Percentiles rank a stretch among this genome's conserved stretches.
These are phyloP conservation scores for Eucalyptus microcorys DNA, from an alignment of 345 rosid genomes.

Conservation along the genomic window DNA sequence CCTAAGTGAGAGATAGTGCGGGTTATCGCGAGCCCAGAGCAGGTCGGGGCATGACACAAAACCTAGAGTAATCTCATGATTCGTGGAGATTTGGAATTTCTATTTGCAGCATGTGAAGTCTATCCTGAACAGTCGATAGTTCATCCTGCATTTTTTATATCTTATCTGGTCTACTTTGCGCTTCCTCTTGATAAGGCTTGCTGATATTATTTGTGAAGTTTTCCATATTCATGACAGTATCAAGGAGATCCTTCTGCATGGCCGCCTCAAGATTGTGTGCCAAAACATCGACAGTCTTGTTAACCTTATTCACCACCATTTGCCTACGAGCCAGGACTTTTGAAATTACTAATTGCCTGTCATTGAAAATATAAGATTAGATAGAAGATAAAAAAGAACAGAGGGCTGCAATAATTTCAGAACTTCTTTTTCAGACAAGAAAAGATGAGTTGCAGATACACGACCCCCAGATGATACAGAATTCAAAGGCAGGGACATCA, in stretches of 20 bases:
- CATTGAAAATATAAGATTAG: neutral
- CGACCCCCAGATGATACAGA: neutral
- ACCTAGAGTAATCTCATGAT: neutral
- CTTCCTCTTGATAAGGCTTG: constrained; percentile 73
- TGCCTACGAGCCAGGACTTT: constrained; percentile 67
- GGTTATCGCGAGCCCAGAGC: accelerated
- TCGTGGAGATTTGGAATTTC: constrained; percentile 81
- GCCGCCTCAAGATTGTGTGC: constrained; percentile 76
- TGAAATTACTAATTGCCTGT: constrained; percentile 64
- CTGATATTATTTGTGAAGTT: constrained; percentile 39
- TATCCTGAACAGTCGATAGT: constrained; percentile 26
- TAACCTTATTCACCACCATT: constrained; percentile 52
- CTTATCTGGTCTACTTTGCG: constrained; percentile 44
- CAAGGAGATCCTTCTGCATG: constrained; percentile 74
- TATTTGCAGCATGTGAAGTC: constrained; percentile 31
- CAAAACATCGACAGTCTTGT: constrained; percentile 43
- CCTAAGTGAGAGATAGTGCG: too few relatives aligned
- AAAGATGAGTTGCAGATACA: neutral
- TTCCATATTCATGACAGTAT: constrained; percentile 29
- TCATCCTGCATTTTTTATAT: constrained; percentile 39
- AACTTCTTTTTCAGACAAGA: neutral
- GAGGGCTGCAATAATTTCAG: neutral
- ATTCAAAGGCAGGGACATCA: neutral
- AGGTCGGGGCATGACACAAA: neutral
- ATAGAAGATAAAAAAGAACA: neutral